Percentiles rank a stretch among this genome's conserved stretches.
Evolutionary conservation across 2,329 filamentous ascomycete species (phyloP).

Genomic region (Sphaerulina populicola): DNA sequence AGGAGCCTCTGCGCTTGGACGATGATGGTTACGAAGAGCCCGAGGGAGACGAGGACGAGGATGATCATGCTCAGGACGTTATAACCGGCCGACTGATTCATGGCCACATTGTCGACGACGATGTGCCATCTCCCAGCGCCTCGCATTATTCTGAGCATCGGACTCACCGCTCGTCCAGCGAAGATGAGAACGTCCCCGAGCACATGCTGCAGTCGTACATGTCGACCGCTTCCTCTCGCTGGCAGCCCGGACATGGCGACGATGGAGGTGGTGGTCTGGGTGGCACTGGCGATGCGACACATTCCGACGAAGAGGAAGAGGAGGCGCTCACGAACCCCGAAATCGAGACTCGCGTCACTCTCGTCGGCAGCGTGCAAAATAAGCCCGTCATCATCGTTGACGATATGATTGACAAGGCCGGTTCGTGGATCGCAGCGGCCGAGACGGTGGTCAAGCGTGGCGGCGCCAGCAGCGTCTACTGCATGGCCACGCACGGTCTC

Average conservation of each 20-base stretch:
- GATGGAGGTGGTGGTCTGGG: conserved; percentile 57
- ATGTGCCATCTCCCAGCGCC: conserved; percentile 69
- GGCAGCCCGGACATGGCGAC: conserved; percentile 34
- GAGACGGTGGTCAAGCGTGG: conserved; percentile 94
- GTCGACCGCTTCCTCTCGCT: conserved; percentile 67
- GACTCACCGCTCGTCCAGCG: conserved; percentile 39
- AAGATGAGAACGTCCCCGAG: conserved; percentile 55
- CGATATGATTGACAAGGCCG: conserved; percentile 97
- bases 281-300: conserved; percentile 74
- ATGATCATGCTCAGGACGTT: conserved; percentile 68
- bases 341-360: conserved; percentile 87
- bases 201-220: conserved; percentile 76
- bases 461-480: conserved; percentile 86
- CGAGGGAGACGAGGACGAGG: conserved; percentile 30
- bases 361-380: conserved; percentile 89
- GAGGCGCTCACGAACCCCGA: conserved; percentile 72
- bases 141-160: conserved; percentile 52
- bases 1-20: conserved; percentile 20
- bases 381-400: conserved; percentile 90
- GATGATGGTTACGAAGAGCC: conserved; percentile 32
- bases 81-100: conserved; percentile 85
- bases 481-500: conserved; percentile 91
- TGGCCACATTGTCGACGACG: conserved; percentile 79
- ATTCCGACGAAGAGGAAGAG: conserved; percentile 84
- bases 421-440: conserved; percentile 93